Conservation (phyloP, 139 green algal species). For the Chlorella sp. region DNA sequence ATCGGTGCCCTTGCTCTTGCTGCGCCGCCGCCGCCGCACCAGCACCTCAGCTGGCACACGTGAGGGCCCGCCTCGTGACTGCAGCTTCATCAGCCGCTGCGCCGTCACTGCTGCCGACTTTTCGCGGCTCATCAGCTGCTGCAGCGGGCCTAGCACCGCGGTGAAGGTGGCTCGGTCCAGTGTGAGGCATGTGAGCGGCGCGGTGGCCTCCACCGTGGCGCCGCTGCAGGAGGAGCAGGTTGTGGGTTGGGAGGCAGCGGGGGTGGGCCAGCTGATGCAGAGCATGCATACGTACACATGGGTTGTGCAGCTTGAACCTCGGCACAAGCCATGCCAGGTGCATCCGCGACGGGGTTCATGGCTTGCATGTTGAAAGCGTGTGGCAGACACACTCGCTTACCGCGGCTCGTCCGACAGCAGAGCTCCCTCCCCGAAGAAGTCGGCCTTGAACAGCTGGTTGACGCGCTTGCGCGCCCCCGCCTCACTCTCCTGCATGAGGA, state of each 20-base stretch:
- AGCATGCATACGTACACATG: too few relatives aligned
- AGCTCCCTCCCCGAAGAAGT: conserved; percentile 94
- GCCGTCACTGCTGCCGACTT: conserved; percentile 86
- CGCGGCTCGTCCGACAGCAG: conserved; percentile 82
- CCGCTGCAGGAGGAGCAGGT: background rate
- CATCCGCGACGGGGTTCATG: too few relatives aligned
- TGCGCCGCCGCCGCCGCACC: conserved; percentile 71
- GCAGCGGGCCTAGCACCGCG: conserved; percentile 86
- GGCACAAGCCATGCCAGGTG: too few relatives aligned
- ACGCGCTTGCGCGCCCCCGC: conserved; percentile 65
- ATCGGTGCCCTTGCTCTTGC: conserved; percentile 49
- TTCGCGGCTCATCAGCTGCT: conserved; percentile 87
- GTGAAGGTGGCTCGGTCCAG: conserved; percentile 87
- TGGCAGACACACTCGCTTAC: too few relatives aligned
- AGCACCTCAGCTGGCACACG: conserved; percentile 81
- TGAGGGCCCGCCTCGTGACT: conserved; percentile 57
- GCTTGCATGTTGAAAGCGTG: too few relatives aligned
- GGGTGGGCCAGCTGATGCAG: too few relatives aligned
- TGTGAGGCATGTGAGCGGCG: conserved; percentile 77
- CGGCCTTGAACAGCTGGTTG: conserved; percentile 92
- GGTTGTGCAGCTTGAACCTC: too few relatives aligned
- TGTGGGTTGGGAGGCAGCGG: too few relatives aligned
- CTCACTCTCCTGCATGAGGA: too few relatives aligned
- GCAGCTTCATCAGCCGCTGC: conserved; percentile 84
- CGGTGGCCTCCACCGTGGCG: conserved; percentile 67